These are phyloP conservation scores for Dryadomyces quercus-mongolicae DNA, from an alignment of 2,329 filamentous ascomycete species.

Conservation along the genomic window DNA sequence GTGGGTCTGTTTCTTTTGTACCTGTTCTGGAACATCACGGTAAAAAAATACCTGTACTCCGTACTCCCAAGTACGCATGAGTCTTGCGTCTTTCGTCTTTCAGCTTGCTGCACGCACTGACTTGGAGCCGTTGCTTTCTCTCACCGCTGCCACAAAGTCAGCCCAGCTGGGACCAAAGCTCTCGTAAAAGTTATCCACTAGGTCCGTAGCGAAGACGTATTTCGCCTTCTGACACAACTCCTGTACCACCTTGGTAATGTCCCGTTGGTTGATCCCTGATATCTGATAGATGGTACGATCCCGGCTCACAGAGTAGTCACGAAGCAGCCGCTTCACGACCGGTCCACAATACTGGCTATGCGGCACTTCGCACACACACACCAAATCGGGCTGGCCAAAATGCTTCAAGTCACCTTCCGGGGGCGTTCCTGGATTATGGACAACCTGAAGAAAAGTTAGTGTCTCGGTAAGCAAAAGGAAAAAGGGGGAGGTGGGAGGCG, in stretches of 20 bases:
- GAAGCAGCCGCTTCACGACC: constrained; percentile 4
- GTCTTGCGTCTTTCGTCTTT: background rate
- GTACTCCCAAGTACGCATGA: background rate
- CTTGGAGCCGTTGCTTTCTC: background rate
- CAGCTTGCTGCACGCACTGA: background rate
- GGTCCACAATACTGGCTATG: background rate
- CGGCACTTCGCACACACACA: constrained; percentile 9
- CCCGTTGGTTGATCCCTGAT: background rate
- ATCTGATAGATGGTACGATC: constrained; percentile 1
- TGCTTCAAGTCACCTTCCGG: constrained; percentile 4
- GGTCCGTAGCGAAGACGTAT: constrained; percentile 9
- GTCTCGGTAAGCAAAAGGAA: too few relatives aligned
- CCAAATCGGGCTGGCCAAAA: constrained; percentile 9
- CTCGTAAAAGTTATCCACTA: constrained; percentile 10
- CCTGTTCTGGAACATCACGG: background rate
- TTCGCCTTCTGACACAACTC: constrained; percentile 4
- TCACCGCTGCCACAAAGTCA: constrained; percentile 5
- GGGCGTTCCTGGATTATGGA: constrained; percentile 11
- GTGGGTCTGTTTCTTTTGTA: background rate
- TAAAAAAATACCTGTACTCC: background rate
- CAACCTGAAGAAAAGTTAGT: constrained; percentile 3
- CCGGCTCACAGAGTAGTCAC: background rate
- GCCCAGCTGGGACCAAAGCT: constrained; percentile 8
- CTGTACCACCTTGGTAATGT: background rate
- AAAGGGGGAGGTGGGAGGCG: too few relatives aligned